Percentiles rank a stretch among this genome's conserved stretches.
Conservation (phyloP, 2,329 filamentous ascomycete genomes). For the Whalleya microplaca region DNA sequence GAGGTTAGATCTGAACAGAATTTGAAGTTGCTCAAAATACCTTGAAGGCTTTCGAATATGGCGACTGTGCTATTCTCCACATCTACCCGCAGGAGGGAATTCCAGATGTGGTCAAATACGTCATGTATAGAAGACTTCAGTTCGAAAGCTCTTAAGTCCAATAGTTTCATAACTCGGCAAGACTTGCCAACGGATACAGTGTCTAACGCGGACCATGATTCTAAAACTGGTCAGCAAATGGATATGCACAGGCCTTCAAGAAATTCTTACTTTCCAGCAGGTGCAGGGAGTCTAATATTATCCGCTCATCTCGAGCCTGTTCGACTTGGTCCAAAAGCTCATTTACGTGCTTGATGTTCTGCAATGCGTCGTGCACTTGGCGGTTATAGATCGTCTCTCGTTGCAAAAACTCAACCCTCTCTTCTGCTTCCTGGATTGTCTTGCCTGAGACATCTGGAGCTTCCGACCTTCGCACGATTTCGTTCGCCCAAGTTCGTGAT, state of each 20-base stretch:
- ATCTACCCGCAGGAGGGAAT: slow-evolving; percentile 66
- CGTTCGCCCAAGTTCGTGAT: slow-evolving; percentile 76
- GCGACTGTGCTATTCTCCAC: slow-evolving; percentile 56
- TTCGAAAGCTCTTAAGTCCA: slow-evolving; percentile 67
- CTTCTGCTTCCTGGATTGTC: slow-evolving; percentile 55
- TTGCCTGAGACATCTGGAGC: slow-evolving; percentile 59
- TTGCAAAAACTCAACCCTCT: slow-evolving; percentile 59
- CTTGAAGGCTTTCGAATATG: slow-evolving; percentile 56
- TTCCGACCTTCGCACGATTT: slow-evolving; percentile 80
- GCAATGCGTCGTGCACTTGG: slow-evolving; percentile 57
- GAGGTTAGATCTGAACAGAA: slow-evolving; percentile 22
- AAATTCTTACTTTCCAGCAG: slow-evolving; percentile 56
- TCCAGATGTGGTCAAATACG: slow-evolving; percentile 73
- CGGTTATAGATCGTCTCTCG: slow-evolving; percentile 63
- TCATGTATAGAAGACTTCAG: slow-evolving; percentile 69
- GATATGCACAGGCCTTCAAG: background rate
- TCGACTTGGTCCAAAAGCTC: slow-evolving; percentile 66
- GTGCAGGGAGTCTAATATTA: slow-evolving; percentile 59
- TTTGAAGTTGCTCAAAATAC: slow-evolving; percentile 39
- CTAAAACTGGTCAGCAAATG: slow-evolving; percentile 42
- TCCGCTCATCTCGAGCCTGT: slow-evolving; percentile 54
- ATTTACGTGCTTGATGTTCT: slow-evolving; percentile 59
- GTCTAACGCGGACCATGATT: slow-evolving; percentile 61
- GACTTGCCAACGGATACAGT: slow-evolving; percentile 63
- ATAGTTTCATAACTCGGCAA: slow-evolving; percentile 64